These are phyloP conservation scores for Syzygium aromaticum DNA, from an alignment of 345 rosid species.

Conservation along the genomic window DNA sequence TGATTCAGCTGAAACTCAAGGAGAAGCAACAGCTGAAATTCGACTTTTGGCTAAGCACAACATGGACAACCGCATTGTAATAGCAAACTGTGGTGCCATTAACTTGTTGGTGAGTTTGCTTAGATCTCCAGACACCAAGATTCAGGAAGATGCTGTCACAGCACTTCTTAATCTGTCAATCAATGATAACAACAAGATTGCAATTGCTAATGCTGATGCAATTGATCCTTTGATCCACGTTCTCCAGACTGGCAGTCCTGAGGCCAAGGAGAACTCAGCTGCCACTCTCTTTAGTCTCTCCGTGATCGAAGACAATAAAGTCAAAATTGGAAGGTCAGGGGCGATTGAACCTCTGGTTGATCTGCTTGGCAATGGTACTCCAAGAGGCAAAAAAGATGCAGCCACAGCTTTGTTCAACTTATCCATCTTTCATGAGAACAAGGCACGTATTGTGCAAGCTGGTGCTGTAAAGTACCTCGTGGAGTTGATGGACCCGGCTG, in stretches of 20 bases:
- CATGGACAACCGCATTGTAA: constrained; percentile 68
- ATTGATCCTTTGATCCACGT: constrained; percentile 74
- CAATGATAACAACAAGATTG: constrained; percentile 65
- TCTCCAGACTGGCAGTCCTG: constrained; percentile 66
- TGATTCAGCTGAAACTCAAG: constrained; percentile 47
- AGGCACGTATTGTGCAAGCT: constrained; percentile 64
- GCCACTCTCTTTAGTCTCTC: constrained; percentile 88
- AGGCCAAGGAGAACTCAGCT: constrained; percentile 88
- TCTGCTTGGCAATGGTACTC: constrained; percentile 72
- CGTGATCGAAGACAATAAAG: constrained; percentile 69
- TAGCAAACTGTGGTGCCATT: constrained; percentile 73
- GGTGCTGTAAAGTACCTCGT: constrained; percentile 86
- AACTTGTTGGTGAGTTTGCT: constrained; percentile 51
- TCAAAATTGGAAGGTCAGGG: constrained; percentile 74
- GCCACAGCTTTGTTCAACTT: constrained; percentile 84
- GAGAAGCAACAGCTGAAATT: constrained; percentile 47
- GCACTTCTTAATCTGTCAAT: constrained; percentile 86
- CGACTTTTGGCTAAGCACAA: constrained; percentile 73
- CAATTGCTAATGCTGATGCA: constrained; percentile 65
- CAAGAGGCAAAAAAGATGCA: constrained; percentile 86
- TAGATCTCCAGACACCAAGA: constrained; percentile 36
- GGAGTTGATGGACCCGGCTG: constrained; percentile 85
- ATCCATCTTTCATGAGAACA: constrained; percentile 79
- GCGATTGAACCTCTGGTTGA: constrained; percentile 84
- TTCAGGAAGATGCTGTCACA: constrained; percentile 80